phyloP scores from a whole-genome alignment of 805 yeast genomes.

The Suhomyces emberorum region DNA sequence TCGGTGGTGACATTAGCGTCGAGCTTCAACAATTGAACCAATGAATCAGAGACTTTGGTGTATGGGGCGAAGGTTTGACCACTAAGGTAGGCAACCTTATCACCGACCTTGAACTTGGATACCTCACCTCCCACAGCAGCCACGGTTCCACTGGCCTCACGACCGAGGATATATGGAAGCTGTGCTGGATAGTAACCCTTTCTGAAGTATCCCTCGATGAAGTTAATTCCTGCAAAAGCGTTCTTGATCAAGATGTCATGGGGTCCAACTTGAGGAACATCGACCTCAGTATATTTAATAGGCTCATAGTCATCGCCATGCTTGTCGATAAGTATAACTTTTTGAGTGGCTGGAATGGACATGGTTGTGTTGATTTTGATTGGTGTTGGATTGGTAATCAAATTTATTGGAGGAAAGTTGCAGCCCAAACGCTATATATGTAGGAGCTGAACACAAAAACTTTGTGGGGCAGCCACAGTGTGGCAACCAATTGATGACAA shows the following conservation, averaged over 20 bases:
- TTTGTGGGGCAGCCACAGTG: too few species aligned
- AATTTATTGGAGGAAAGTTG: too few species aligned
- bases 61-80: conserved; percentile 67
- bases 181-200: conserved; percentile 65
- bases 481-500: too few species aligned
- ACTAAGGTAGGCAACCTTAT: conserved; percentile 59
- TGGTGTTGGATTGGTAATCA: too few species aligned
- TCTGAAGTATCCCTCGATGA: conserved; percentile 80
- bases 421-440: too few species aligned
- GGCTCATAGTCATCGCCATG: conserved; percentile 56
- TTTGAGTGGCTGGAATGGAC: conserved; percentile 52
- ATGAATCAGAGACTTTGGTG: conserved; percentile 43
- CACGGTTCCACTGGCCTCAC: conserved; percentile 71
- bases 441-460: too few species aligned
- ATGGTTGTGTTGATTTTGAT: too few species aligned
- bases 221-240: conserved; percentile 75
- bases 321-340: conserved; percentile 52
- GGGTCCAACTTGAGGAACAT: conserved; percentile 56
- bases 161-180: conserved; percentile 64
- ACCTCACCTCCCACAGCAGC: conserved; percentile 63
- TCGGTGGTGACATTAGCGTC: conserved; percentile 48
- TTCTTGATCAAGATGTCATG: conserved; percentile 67
- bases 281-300: conserved; percentile 53
- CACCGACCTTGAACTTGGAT: conserved; percentile 58
- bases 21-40: conserved; percentile 43